A percentile compares a stretch with the other conserved stretches of the same genome.
These are phyloP conservation scores for Seiridium unicorne DNA, from an alignment of 2,329 filamentous ascomycete genomes.

Conservation along the genomic window DNA sequence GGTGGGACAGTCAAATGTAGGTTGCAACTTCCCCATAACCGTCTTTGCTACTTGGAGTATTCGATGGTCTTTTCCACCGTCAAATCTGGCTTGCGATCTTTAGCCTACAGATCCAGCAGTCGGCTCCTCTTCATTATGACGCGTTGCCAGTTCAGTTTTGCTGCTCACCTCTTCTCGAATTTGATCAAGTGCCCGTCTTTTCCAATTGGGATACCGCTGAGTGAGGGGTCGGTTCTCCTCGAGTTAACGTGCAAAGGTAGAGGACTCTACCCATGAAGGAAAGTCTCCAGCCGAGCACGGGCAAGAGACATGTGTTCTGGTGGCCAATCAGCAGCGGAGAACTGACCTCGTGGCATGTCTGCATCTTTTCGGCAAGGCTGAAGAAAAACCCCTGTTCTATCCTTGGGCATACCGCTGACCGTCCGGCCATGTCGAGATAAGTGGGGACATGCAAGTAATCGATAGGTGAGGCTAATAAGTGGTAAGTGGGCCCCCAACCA, in stretches of 20 bases:
- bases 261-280: not conserved
- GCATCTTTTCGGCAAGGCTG: constrained; percentile 4
- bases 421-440: not conserved
- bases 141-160: too few relatives aligned
- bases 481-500: too few relatives aligned
- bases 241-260: too few relatives aligned
- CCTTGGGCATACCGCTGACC: not conserved
- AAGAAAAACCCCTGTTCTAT: not conserved
- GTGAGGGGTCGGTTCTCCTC: too few relatives aligned
- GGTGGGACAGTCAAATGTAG: not conserved
- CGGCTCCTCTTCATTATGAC: not conserved
- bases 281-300: not conserved
- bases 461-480: too few relatives aligned
- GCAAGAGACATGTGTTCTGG: not conserved
- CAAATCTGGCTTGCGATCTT: not conserved
- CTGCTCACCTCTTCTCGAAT: too few relatives aligned
- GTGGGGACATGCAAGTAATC: not conserved
- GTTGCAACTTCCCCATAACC: not conserved
- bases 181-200: too few relatives aligned
- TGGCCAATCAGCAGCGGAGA: not conserved
- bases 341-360: not conserved
- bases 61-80: not conserved
- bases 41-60: not conserved
- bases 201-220: too few relatives aligned
- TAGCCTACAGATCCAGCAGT: not conserved